phyloP scores from a whole-genome alignment of 2,329 filamentous ascomycete species.

The Penicillium sp. region DNA sequence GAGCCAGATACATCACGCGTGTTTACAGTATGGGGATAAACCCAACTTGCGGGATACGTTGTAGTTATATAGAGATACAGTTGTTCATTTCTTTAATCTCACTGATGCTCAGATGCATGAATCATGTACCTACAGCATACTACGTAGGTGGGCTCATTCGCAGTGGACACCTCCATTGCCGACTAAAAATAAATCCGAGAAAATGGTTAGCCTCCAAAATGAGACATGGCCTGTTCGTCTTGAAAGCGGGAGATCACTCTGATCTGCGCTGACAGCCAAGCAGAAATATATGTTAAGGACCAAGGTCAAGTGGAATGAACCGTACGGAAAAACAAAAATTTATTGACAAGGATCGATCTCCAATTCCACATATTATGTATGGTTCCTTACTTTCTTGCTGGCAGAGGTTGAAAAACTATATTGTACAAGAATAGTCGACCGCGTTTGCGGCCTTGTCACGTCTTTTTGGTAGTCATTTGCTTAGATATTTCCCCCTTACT shows the following conservation, averaged over 20 bases:
- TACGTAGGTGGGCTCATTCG: not conserved
- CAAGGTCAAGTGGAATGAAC: not conserved
- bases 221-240: not conserved
- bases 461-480: no score
- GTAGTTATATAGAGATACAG: not conserved
- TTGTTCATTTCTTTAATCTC: not conserved
- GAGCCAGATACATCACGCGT: not conserved
- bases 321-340: not conserved
- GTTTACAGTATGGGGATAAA: not conserved
- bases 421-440: not conserved
- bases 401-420: not conserved
- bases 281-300: not conserved
- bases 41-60: not conserved
- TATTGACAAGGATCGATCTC: not conserved
- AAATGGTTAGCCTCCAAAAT: not conserved
- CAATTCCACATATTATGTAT: not conserved
- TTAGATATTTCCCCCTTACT: no score
- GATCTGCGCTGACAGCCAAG: slow-evolving; percentile 3
- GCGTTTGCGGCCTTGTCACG: no score
- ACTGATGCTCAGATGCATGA: not conserved
- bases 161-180: not conserved
- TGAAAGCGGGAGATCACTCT: slow-evolving; percentile 8
- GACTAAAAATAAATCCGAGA: not conserved
- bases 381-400: not conserved
- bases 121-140: not conserved